Evolutionary conservation across 2,329 filamentous ascomycete genomes (phyloP).

Genomic region (Sporothrix humicola): DNA sequence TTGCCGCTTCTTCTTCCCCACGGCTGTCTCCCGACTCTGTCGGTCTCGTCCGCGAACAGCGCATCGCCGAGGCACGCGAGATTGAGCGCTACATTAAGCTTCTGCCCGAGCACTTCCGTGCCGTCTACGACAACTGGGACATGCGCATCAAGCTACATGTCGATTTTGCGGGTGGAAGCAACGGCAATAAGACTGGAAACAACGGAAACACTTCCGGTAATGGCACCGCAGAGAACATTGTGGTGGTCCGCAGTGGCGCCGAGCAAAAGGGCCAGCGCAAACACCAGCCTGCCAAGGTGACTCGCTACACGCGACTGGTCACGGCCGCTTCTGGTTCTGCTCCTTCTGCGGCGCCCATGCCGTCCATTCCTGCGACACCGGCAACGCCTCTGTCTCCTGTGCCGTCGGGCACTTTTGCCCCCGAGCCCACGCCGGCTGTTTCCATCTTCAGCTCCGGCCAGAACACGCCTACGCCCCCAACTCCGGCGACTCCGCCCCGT

Average conservation of each 20-base stretch:
- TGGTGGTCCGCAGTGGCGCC: slow-evolving; percentile 76
- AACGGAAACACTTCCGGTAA: slow-evolving; percentile 41
- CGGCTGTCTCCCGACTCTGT: slow-evolving; percentile 76
- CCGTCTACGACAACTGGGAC: slow-evolving; percentile 83
- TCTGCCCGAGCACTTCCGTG: slow-evolving; percentile 78
- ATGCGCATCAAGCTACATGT: slow-evolving; percentile 86
- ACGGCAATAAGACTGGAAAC: slow-evolving; percentile 51
- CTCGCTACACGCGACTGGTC: slow-evolving; percentile 48
- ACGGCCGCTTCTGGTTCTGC: neutral
- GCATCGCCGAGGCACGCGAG: slow-evolving; percentile 77
- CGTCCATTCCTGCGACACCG: neutral
- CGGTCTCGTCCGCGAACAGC: slow-evolving; percentile 71
- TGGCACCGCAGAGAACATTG: slow-evolving; percentile 72
- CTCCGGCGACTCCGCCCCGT: neutral
- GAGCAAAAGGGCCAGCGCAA: slow-evolving; percentile 45
- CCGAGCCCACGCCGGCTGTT: neutral
- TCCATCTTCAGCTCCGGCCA: slow-evolving; percentile 25
- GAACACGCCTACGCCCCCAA: neutral
- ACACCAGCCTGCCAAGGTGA: slow-evolving; percentile 52
- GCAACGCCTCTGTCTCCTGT: slow-evolving; percentile 6
- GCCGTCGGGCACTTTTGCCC: neutral
- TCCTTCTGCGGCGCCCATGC: neutral
- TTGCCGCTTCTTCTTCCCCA: slow-evolving; percentile 72
- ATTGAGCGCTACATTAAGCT: slow-evolving; percentile 77
- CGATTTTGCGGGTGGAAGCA: slow-evolving; percentile 78